Evolutionary conservation across 345 rosid genomes (phyloP).

Genomic region (Psidium friedrichsthalianum): DNA sequence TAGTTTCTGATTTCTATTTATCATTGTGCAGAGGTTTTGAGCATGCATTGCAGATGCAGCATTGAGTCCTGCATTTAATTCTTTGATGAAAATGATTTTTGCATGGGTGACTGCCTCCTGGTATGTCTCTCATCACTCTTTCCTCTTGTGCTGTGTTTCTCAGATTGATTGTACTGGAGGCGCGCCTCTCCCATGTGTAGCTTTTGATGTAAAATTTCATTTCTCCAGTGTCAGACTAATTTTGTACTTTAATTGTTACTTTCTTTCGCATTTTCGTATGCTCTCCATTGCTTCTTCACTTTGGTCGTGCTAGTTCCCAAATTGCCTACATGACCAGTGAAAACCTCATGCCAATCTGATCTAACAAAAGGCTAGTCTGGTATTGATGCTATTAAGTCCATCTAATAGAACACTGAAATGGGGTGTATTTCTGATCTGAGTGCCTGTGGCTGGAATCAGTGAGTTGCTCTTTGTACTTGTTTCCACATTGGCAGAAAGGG

Average conservation of each 20-base stretch:
- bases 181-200: neutral
- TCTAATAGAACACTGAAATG: neutral
- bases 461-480: neutral
- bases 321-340: neutral
- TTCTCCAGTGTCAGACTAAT: neutral
- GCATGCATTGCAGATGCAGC: neutral
- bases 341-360: neutral
- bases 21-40: neutral
- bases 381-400: neutral
- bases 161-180: neutral
- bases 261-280: neutral
- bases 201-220: neutral
- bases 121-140: neutral
- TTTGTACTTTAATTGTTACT: neutral
- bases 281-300: neutral
- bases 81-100: neutral
- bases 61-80: neutral
- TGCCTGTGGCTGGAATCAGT: neutral
- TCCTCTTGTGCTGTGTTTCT: neutral
- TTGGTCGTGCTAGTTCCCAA: neutral
- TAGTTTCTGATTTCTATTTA: neutral
- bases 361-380: neutral
- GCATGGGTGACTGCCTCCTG: neutral
- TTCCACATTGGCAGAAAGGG: neutral
- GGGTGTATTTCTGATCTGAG: neutral